Conservation (phyloP, 1,284 basidiomycete species). For the Cyathus olla region DNA sequence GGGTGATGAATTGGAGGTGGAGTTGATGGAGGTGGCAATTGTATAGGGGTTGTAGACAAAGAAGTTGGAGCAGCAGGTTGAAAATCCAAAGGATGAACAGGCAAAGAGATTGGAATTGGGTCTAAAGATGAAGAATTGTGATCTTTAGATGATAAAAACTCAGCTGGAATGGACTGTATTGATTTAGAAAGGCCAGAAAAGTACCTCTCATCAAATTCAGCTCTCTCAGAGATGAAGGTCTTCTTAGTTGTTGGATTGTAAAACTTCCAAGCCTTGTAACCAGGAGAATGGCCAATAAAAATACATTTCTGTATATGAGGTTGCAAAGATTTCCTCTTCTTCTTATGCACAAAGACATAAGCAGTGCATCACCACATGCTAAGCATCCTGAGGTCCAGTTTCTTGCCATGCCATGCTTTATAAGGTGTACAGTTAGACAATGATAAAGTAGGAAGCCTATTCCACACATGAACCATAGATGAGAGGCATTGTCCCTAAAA, state of each 20-base stretch:
- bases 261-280: slow-evolving; percentile 37
- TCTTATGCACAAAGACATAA: slow-evolving; percentile 36
- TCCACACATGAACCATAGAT: slow-evolving; percentile 1
- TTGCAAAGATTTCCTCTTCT: slow-evolving; percentile 26
- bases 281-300: slow-evolving; percentile 39
- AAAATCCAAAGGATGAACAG: background rate
- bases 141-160: slow-evolving; percentile 2
- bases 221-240: slow-evolving; percentile 26
- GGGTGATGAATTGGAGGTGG: background rate
- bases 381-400: slow-evolving; percentile 34
- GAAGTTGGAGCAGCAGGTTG: background rate
- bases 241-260: slow-evolving; percentile 32
- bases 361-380: slow-evolving; percentile 40
- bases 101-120: background rate
- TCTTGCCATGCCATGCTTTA: slow-evolving; percentile 19
- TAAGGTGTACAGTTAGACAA: slow-evolving; percentile 18
- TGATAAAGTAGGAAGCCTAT: slow-evolving; percentile 14
- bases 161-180: background rate
- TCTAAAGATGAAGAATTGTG: background rate
- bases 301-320: slow-evolving; percentile 34
- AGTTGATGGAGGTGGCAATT: too few species aligned
- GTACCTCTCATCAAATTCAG: slow-evolving; percentile 30
- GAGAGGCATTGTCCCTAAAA: slow-evolving; percentile 3
- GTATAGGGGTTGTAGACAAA: background rate
- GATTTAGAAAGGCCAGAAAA: slow-evolving; percentile 13